These are phyloP conservation scores for Thraustotheca clavata DNA, from an alignment of 352 stramenopile genomes.

Conservation along the genomic window DNA sequence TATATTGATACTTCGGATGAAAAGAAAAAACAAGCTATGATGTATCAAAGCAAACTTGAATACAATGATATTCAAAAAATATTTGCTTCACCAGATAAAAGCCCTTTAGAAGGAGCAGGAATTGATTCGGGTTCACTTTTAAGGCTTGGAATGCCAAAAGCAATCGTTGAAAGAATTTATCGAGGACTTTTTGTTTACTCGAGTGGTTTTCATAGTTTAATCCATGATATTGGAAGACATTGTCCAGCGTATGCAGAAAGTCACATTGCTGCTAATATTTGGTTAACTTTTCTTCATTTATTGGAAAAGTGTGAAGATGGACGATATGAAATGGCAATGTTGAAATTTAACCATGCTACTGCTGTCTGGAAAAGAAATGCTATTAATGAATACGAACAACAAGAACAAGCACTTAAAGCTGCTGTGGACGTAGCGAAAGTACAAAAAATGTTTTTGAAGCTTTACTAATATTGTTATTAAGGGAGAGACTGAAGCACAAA, in stretches of 20 bases:
- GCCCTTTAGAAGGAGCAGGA: slow-evolving; percentile 43
- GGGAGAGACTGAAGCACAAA: not conserved
- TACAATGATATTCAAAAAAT: slow-evolving; percentile 20
- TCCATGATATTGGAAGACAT: slow-evolving; percentile 67
- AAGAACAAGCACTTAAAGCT: slow-evolving; percentile 33
- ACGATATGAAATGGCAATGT: slow-evolving; percentile 82
- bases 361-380: slow-evolving; percentile 43
- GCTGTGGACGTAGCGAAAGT: slow-evolving; percentile 21
- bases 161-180: slow-evolving; percentile 68
- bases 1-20: not conserved
- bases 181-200: slow-evolving; percentile 79
- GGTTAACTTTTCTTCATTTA: slow-evolving; percentile 62
- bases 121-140: slow-evolving; percentile 69
- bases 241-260: slow-evolving; percentile 51
- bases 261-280: slow-evolving; percentile 76
- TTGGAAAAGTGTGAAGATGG: slow-evolving; percentile 71
- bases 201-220: slow-evolving; percentile 77
- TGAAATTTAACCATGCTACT: slow-evolving; percentile 72
- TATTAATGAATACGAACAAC: slow-evolving; percentile 34
- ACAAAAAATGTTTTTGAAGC: no score
- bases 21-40: not conserved
- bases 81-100: slow-evolving; percentile 10
- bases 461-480: not conserved
- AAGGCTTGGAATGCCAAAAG: slow-evolving; percentile 62
- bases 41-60: slow-evolving; percentile 21